Evolutionary conservation across 805 yeast genomes (phyloP).

Genomic region (Metschnikowia reukaufii): DNA sequence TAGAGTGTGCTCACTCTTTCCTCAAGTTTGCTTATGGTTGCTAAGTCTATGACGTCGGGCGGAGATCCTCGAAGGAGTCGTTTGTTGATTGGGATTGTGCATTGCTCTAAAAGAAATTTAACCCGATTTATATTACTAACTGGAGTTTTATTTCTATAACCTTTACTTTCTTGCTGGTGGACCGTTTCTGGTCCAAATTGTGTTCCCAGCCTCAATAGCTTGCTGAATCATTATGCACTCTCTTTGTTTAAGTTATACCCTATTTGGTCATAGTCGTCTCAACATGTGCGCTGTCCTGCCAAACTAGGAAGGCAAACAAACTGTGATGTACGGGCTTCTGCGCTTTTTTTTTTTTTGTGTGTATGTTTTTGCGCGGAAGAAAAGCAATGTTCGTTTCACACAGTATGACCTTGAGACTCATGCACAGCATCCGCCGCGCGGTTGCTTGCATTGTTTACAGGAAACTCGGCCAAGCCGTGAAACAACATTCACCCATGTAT

Average conservation of each 20-base stretch:
- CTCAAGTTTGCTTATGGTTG: constrained; percentile 15
- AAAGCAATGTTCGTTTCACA: constrained; percentile 3
- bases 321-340: constrained; percentile 5
- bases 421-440: constrained; percentile 5
- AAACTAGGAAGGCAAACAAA: constrained; percentile 11
- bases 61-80: not conserved
- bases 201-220: not conserved
- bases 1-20: constrained; percentile 12
- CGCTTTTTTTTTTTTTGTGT: not conserved
- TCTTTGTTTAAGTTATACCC: constrained; percentile 10
- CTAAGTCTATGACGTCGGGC: constrained; percentile 8
- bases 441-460: constrained; percentile 7
- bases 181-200: not conserved
- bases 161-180: no score
- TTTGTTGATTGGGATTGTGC: not conserved
- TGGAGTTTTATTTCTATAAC: no score
- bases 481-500: not conserved
- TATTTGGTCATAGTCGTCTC: constrained; percentile 6
- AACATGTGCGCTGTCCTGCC: constrained; percentile 14
- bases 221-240: constrained; percentile 14
- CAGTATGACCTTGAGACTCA: constrained; percentile 1
- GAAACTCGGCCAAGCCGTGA: not conserved
- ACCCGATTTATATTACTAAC: no score
- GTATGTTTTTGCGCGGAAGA: constrained; percentile 10
- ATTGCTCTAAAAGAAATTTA: no score